phyloP scores from a whole-genome alignment of 108 stramenopile genomes.

The Discostella stelligeroides region DNA sequence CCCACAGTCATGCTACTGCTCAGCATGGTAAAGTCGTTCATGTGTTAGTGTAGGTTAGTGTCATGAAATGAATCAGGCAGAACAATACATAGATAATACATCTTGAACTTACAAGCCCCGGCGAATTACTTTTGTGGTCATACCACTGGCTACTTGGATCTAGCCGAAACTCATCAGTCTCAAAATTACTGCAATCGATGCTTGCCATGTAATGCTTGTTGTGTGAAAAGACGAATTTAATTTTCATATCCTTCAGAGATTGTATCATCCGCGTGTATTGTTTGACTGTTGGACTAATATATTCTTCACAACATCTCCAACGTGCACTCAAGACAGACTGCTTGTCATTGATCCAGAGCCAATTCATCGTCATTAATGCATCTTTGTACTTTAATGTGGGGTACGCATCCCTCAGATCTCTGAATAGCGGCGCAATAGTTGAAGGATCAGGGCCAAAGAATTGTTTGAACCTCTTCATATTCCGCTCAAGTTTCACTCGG shows the following conservation, averaged over 20 bases:
- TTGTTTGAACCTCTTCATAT: conserved; percentile 3
- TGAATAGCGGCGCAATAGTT: background rate
- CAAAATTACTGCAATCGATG: conserved; percentile 1
- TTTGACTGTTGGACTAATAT: conserved; percentile 1
- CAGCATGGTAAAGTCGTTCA: too few relatives aligned
- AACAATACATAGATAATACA: too few relatives aligned
- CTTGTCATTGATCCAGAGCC: background rate
- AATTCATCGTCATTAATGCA: too few relatives aligned
- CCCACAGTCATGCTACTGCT: too few relatives aligned
- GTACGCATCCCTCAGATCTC: background rate
- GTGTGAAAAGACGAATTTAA: background rate
- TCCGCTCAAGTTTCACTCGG: background rate
- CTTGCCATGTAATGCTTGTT: background rate
- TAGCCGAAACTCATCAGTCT: background rate
- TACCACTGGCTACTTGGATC: background rate
- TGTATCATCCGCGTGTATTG: background rate
- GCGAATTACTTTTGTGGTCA: conserved; percentile 6
- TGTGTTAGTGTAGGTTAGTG: too few relatives aligned
- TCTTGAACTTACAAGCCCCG: background rate
- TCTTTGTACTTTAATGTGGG: conserved; percentile 1
- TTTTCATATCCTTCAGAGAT: background rate
- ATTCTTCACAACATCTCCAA: conserved; percentile 3
- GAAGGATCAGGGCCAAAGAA: background rate
- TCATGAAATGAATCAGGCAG: too few relatives aligned
- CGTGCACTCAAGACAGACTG: conserved; percentile 5